phyloP scores from a whole-genome alignment of 1,139 yeast genomes.

The Wickerhamomyces sp. region DNA sequence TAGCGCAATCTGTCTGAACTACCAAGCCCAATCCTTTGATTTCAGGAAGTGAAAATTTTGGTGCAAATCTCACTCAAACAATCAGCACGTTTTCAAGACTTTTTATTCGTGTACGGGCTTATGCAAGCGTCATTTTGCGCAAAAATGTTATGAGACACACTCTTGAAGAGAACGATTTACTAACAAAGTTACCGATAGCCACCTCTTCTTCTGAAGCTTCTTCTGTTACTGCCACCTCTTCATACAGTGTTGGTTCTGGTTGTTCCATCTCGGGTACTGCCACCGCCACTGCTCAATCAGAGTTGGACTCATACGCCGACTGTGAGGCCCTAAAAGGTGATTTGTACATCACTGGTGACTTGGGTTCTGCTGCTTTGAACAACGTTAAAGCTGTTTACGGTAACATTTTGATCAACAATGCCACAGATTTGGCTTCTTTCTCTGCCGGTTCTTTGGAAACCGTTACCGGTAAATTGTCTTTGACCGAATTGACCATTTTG shows the following conservation, averaged over 20 bases:
- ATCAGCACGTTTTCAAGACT: too few species aligned
- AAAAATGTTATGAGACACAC: neutral
- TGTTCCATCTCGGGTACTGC: conserved; percentile 42
- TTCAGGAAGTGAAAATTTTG: too few species aligned
- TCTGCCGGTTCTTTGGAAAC: conserved; percentile 74
- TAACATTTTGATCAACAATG: conserved; percentile 60
- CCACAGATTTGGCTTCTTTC: conserved; percentile 56
- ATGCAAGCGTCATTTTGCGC: too few species aligned
- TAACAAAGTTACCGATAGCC: conserved; percentile 12
- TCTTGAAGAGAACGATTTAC: conserved; percentile 15
- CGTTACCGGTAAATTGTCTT: conserved; percentile 63
- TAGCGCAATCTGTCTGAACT: too few species aligned
- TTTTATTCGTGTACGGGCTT: too few species aligned
- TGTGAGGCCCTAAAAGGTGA: conserved; percentile 84
- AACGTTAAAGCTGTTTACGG: conserved; percentile 72
- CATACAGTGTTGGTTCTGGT: conserved; percentile 29
- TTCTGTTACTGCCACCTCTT: conserved; percentile 26
- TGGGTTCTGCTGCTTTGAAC: conserved; percentile 53
- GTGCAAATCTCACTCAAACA: too few species aligned
- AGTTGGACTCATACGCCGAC: conserved; percentile 64
- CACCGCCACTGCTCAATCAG: conserved; percentile 74
- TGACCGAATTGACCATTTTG: conserved; percentile 65
- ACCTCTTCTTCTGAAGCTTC: conserved; percentile 19
- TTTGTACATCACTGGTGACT: conserved; percentile 58
- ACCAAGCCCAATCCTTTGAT: too few species aligned